Conservation (phyloP, 1,284 basidiomycete genomes). For the Trametes hirsuta region DNA sequence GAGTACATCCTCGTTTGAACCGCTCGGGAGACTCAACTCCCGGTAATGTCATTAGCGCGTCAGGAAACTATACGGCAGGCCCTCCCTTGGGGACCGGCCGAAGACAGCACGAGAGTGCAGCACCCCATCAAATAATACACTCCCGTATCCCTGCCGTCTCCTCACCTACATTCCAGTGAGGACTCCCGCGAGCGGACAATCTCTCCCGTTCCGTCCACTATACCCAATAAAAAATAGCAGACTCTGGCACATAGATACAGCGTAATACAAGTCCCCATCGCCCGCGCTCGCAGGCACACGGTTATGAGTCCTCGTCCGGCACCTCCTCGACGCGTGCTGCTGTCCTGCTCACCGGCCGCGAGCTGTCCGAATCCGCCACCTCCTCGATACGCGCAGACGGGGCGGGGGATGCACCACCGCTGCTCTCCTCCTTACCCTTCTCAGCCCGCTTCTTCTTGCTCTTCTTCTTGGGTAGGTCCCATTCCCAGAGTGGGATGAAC, state of each 20-base stretch:
- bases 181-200: not conserved
- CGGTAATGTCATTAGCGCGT: too few species aligned
- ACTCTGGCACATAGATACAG: constrained; percentile 28
- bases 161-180: not conserved
- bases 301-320: constrained; percentile 36
- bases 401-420: constrained; percentile 18
- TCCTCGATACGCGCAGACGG: constrained; percentile 47
- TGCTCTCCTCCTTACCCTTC: constrained; percentile 37
- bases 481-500: constrained; percentile 97
- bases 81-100: too few species aligned
- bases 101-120: too few species aligned
- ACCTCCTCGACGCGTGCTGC: constrained; percentile 49
- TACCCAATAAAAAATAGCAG: constrained; percentile 23
- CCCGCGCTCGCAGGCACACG: not conserved
- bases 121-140: too few species aligned
- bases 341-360: constrained; percentile 59
- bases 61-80: too few species aligned
- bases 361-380: constrained; percentile 53
- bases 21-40: too few species aligned
- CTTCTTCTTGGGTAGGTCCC: constrained; percentile 95
- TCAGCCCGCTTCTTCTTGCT: constrained; percentile 69
- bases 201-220: constrained; percentile 4
- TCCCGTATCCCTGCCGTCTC: too few species aligned
- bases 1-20: too few species aligned
- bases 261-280: constrained; percentile 16